Conservation (phyloP, 2,329 filamentous ascomycete species). For the Beauveria scarabaeidicola region DNA sequence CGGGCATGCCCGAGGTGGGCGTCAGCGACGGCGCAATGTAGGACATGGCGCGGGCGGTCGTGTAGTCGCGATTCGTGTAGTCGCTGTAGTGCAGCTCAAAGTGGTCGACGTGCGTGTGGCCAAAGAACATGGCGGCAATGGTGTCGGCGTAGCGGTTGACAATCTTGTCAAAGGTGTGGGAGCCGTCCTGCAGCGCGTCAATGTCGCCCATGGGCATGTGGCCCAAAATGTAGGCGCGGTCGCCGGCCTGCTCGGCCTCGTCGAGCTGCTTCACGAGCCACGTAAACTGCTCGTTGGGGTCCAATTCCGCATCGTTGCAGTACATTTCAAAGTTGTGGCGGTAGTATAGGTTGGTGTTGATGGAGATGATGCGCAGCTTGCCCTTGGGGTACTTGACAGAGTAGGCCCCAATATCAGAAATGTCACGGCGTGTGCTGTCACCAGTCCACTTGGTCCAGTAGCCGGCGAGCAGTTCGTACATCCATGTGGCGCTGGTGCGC, state of each 20-base stretch:
- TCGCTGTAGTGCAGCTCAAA: conserved; percentile 47
- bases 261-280: conserved; percentile 48
- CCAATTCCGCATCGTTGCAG: conserved; percentile 37
- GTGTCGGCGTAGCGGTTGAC: conserved; percentile 44
- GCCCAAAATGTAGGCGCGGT: conserved; percentile 49
- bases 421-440: conserved; percentile 19
- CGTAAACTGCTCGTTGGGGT: conserved; percentile 42
- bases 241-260: conserved; percentile 39
- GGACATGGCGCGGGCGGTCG: conserved; percentile 39
- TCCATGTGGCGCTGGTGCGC: conserved; percentile 35
- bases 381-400: conserved; percentile 35
- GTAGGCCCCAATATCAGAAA: conserved; percentile 39
- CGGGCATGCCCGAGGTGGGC: conserved; percentile 45
- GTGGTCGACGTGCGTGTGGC: conserved; percentile 48
- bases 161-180: conserved; percentile 45
- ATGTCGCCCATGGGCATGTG: conserved; percentile 45
- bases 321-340: conserved; percentile 50
- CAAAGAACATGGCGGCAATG: conserved; percentile 48
- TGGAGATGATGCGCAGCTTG: conserved; percentile 48
- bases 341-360: conserved; percentile 54
- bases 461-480: conserved; percentile 39
- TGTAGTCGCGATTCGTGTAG: conserved; percentile 31
- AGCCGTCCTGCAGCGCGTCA: conserved; percentile 44
- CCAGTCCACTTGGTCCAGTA: conserved; percentile 43
- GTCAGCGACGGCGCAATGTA: conserved; percentile 48